Base-by-base conservation (phyloP, 179 eudicot species). In the Carnegiea gigantea region DNA sequence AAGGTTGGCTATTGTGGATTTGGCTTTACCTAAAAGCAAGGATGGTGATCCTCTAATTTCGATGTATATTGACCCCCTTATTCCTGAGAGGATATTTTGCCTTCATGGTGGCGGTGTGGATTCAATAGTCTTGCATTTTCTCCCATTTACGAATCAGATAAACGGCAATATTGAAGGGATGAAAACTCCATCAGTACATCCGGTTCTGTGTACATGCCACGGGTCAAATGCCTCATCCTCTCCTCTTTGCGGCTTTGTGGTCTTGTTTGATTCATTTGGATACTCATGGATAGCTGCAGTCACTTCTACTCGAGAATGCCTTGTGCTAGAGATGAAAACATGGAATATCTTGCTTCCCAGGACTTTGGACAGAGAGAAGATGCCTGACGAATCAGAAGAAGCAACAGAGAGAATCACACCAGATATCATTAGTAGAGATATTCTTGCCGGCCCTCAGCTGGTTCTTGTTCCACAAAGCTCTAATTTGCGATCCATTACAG, bases 271-370 rank as follows among this genome's bases (percentile, higher is more conserved):
- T 91, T 94, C 98, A 48, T 91, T 87, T 90, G 98, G 99, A 67
- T 87, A 89, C 84, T 94, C 97, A 28, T 96, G 99, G 99, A 89
- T 93, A 82, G 92, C 91, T 83, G 99, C 93, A 48, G 87, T 94
- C 79, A 90, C 98, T 28, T 87, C 90, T 62, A 78, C 90, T 83
- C 67, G 79, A 28, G 95, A 91, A 78, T 92, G 99, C 85, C 83
- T 93, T 79, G 99, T 93, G 74, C 86, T 92, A 33, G 93, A 89
- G 89, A 92, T 92, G 99, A 93, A 89, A 82, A 87, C 93, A 62
- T 92, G 91, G 96, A 88, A 90, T 81, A 60, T 89, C 30, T 86
- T 91, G 87, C 91, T 88, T 79, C 92, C 92, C 17, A 74, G 83
- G 88, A 86, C 73, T 68, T 79, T 86, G 82, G 91, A 92, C 65